Base-by-base conservation (phyloP, 805 yeast genomes). In the Martiniozyma abietophila region DNA sequence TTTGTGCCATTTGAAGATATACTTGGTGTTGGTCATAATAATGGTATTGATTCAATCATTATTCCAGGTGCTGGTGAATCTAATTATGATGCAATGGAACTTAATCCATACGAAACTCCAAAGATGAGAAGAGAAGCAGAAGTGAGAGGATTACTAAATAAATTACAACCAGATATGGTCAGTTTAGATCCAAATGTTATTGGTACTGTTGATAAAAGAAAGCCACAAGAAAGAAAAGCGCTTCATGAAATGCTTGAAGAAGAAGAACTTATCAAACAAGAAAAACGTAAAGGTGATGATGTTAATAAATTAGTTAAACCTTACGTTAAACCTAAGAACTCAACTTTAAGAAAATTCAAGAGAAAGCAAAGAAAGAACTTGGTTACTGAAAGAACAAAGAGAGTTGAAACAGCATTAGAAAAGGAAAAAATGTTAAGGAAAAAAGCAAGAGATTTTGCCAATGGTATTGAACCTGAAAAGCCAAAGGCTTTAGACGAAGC, bases 21-120 rank as follows among this genome's bases (percentile, higher is more conserved):
- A n/a, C 65, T 92, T 17, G 95, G 96, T 18, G 72, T 81, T 8
- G 96, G 96, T 2, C 94, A 85, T 53, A 66, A 71, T 32, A 58
- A 61, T 2, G 95, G 96, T 29, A 67, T 86, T 26, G 71, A 79
- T n/a, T 77, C 92, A n/a, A 47, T 92, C 40, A 80, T 92, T 46
- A 69, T 92, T 39, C 98, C 98, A 26, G 98, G 98, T 18, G 67
- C 96, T 27, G 98, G 98, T 65, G 98, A 92, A 62, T 96, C 98
- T 42, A 92, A 92, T 61, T 86, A 74, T 56, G 98, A 92, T 64
- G 86, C 97, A 3, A 59, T 86, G 55, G 98, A 92, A 60, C 59
- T 76, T 50, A 92, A 92, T 57, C 98, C 98, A 43, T 92, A 69
- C 61, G 95, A 85, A 58, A 74, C 95, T 8, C 75, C 82, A 35